Evolutionary conservation across 495 filamentous ascomycete genomes (phyloP), one percentile per base, ranked within the genome.

Genomic region (Hyaloscypha variabilis): DNA sequence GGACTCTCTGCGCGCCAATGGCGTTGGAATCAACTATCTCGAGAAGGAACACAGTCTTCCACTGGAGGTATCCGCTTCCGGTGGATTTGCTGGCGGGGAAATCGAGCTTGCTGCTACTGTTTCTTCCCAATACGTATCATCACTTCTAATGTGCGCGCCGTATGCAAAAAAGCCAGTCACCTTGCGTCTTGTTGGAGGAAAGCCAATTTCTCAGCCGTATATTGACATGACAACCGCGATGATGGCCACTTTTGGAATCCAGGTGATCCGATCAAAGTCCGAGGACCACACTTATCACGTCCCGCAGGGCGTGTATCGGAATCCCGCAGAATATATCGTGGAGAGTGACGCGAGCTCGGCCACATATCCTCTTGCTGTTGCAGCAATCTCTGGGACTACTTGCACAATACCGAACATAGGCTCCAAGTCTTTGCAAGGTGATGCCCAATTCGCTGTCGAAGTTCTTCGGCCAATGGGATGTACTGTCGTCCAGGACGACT

Each of bases 151-250:
- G 94, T 96, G 92, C 67, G 96, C 96, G 8, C 95, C 95, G 2
- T 97, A 97, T 69, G 95, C 95, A 58, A 96, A 94, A 76, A 87
- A 94, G 69, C 91, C 95, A 2, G 93, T 98, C 29, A 97, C 92
- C 8, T 79, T 99, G 66, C 89, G 88, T 10, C 80, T 99, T 53
- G 90, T 97, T 49, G 94, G 94, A 49, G 95, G 93, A 60, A 97
- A 96, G 78, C 94, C 94, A 3, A 97, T 98, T 66, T 97, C 94
- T 1, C 93, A 97, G 75, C 89, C 89, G 19, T 99, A 99, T 72
- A 98, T 98, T 73, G 93, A 98, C 70, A 97, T 99, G 94, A 99
- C 95, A 19, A 94, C 92, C 17, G 85, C 92, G 23, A 98, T 99
- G 94, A 99, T 99, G 95, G 84, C 88, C 34, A 85, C 88, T 6